These are phyloP conservation scores for Daucus carota DNA, from an alignment of 129 eudicot genomes.

Conservation along the genomic window DNA sequence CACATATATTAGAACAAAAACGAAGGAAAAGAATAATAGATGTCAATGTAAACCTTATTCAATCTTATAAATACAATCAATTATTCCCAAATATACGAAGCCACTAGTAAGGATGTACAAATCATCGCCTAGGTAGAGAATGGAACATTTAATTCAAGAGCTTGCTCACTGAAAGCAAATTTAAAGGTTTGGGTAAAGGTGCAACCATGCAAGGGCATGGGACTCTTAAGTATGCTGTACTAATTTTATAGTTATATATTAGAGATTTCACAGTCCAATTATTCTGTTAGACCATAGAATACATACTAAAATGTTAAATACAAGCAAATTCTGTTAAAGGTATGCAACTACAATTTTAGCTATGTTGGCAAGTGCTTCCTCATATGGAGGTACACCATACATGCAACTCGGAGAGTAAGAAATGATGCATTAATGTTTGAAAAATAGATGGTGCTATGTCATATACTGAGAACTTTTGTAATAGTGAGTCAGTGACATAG, in stretches of 20 bases:
- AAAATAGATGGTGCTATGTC: neutral
- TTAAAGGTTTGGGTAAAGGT: neutral
- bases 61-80: neutral
- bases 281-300: neutral
- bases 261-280: neutral
- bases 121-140: neutral
- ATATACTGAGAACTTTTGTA: neutral
- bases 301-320: neutral
- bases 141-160: neutral
- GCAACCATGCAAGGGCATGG: too few relatives aligned
- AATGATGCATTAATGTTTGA: neutral
- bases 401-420: neutral
- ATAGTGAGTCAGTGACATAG: neutral
- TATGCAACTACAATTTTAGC: neutral
- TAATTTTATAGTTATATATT: neutral
- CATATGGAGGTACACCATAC: neutral
- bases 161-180: neutral
- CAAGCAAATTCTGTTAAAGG: neutral
- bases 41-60: neutral
- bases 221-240: neutral
- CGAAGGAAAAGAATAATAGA: neutral
- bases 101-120: neutral
- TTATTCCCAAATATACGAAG: neutral
- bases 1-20: neutral
- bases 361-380: neutral